phyloP scores from a whole-genome alignment of 2,329 filamentous ascomycete genomes.

The Fusarium citri region DNA sequence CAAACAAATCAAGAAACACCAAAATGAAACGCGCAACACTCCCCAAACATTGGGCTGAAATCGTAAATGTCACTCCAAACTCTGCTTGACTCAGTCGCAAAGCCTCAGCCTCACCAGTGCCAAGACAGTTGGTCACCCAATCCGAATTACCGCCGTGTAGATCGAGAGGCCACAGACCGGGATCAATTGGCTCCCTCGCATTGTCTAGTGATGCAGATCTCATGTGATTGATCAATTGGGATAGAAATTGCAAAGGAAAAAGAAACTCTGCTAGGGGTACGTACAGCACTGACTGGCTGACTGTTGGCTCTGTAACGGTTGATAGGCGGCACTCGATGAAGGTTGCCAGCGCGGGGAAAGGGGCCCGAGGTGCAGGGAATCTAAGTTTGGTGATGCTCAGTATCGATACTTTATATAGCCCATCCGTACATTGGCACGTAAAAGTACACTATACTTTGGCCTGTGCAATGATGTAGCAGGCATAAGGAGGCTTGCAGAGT shows the following conservation, averaged over 20 bases:
- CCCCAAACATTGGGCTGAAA: neutral
- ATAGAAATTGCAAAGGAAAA: slow-evolving; percentile 3
- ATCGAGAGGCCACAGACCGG: neutral
- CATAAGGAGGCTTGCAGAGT: slow-evolving; percentile 18
- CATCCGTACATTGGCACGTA: too few relatives aligned
- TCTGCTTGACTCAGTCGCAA: slow-evolving; percentile 18
- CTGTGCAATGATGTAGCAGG: slow-evolving; percentile 1
- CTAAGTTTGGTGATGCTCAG: neutral
- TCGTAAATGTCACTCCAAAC: neutral
- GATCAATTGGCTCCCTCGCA: neutral
- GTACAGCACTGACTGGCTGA: neutral
- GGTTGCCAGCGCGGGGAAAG: slow-evolving; percentile 13
- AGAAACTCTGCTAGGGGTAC: neutral
- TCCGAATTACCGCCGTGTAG: neutral
- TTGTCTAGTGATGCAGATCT: neutral
- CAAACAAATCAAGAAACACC: neutral
- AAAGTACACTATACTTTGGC: neutral
- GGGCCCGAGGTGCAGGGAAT: neutral
- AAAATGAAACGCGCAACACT: neutral
- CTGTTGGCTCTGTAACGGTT: neutral
- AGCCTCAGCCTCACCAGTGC: slow-evolving; percentile 22
- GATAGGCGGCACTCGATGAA: slow-evolving; percentile 11
- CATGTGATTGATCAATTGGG: neutral
- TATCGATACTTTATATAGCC: neutral
- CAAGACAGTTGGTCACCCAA: slow-evolving; percentile 5